Evolutionary conservation across 345 rosid genomes (phyloP).

Genomic region (Populus euphratica): DNA sequence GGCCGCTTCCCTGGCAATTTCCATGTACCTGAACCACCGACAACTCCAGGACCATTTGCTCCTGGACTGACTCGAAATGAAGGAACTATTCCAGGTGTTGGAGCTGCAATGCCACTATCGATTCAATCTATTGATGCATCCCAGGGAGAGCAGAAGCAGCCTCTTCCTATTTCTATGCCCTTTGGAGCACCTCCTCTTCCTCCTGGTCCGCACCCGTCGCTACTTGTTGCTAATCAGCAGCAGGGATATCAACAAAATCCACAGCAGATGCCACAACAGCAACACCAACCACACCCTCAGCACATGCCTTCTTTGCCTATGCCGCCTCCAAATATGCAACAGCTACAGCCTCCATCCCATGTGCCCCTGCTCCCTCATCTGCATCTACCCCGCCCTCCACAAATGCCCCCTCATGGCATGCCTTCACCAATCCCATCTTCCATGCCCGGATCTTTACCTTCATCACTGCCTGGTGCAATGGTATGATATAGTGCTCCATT

Average conservation of each 20-base stretch:
- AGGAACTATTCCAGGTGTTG: constrained; percentile 94
- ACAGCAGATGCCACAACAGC: constrained; percentile 60
- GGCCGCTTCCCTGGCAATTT: constrained; percentile 77
- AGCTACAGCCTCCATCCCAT: constrained; percentile 83
- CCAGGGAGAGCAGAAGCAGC: constrained; percentile 84
- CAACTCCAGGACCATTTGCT: constrained; percentile 80
- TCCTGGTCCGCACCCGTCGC: constrained; percentile 97
- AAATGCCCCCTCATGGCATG: constrained; percentile 69
- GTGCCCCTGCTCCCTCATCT: constrained; percentile 71
- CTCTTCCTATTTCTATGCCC: constrained; percentile 59
- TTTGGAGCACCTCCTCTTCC: constrained; percentile 91
- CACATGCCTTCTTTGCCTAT: constrained; percentile 67
- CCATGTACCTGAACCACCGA: constrained; percentile 60
- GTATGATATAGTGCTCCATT: constrained; percentile 38
- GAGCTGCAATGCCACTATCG: constrained; percentile 71
- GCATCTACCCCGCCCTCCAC: constrained; percentile 79
- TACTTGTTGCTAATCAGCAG: constrained; percentile 66
- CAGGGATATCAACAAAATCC: constrained; percentile 79
- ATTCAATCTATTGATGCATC: constrained; percentile 62
- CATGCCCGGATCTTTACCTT: constrained; percentile 45
- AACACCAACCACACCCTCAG: constrained; percentile 63
- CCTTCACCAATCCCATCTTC: constrained; percentile 41
- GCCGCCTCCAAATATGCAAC: constrained; percentile 77
- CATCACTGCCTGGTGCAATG: constrained; percentile 76
- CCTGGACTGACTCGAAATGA: constrained; percentile 79